phyloP scores from a whole-genome alignment of 2,329 filamentous ascomycete species.

The Pseudogymnoascus sp. region DNA sequence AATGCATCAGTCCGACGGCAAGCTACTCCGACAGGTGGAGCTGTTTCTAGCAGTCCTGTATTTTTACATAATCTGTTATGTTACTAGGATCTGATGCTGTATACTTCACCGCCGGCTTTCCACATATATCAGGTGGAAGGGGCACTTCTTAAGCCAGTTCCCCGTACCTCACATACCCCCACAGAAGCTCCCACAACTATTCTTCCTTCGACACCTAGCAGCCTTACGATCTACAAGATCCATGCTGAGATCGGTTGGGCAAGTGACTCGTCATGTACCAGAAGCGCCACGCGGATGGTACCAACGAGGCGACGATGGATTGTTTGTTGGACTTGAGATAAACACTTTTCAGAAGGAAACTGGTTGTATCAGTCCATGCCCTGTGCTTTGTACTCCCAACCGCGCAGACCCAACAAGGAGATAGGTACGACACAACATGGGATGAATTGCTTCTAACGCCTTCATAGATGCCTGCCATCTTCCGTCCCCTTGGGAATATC shows the following conservation, averaged over 20 bases:
- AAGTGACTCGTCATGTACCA: neutral
- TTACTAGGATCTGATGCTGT: neutral
- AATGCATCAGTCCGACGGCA: slow-evolving; percentile 1
- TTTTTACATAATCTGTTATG: neutral
- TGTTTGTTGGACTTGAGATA: neutral
- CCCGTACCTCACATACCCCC: neutral
- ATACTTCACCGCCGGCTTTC: neutral
- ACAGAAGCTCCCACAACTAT: neutral
- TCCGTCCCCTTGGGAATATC: neutral
- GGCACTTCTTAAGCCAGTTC: neutral
- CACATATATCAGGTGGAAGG: neutral
- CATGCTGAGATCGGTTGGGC: slow-evolving; percentile 6
- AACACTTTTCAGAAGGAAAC: neutral
- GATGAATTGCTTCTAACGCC: neutral
- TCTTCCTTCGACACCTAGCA: neutral
- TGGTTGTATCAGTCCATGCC: neutral
- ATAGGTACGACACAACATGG: neutral
- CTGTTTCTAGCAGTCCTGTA: neutral
- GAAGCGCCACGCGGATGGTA: neutral
- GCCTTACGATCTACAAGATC: slow-evolving; percentile 2
- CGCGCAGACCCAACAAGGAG: neutral
- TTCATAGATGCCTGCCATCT: neutral
- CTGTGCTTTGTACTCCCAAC: slow-evolving; percentile 3
- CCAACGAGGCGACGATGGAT: neutral
- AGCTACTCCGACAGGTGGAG: neutral